Evolutionary conservation across 2,329 filamentous ascomycete genomes (phyloP), one percentile per base, ranked within the genome.

Genomic region (Arthrobotrys iridis): DNA sequence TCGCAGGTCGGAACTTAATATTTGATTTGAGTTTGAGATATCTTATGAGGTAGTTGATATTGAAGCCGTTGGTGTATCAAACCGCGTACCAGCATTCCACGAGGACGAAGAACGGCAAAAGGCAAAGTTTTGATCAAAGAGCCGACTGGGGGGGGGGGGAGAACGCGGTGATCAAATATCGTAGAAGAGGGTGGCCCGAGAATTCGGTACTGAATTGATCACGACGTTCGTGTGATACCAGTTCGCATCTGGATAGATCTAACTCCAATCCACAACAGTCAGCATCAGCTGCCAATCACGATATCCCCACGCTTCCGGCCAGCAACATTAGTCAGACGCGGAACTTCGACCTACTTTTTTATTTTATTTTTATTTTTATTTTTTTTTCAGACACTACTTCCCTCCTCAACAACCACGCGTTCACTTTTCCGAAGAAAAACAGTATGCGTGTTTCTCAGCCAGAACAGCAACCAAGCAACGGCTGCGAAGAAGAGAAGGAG

Each of bases 261-360:
- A 33, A 37, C 8, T 43, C 2, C n/a, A 55, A 55, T n/a, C n/a
- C n/a, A n/a, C 28, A 35, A 35, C 1, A 3, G 3, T 20, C 13
- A 15, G 67, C n/a, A n/a, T 72, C 67, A 72, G 58, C 46, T 72
- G 67, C 59, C 28, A 59, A 59, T 64, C 46, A 72, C 59, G 28
- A 65, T 50, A 72, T 33, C 20, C 8, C 15, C n/a, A n/a, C n/a
- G n/a, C n/a, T n/a, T n/a, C 24, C n/a, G 24, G 35, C 13, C 52
- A 2, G 30, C 41, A 18, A 59, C 26, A 18, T 28, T 7, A n/a
- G 52, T 59, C 20, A n/a, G n/a, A n/a, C n/a, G n/a, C n/a, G n/a
- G n/a, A n/a, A n/a, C n/a, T n/a, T n/a, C n/a, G n/a, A n/a, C n/a
- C n/a, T n/a, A n/a, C n/a, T n/a, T n/a, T n/a, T n/a, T n/a, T n/a